Evolutionary conservation across 169 alveolate genomes (phyloP).

Genomic region (Plasmodium vivax): DNA sequence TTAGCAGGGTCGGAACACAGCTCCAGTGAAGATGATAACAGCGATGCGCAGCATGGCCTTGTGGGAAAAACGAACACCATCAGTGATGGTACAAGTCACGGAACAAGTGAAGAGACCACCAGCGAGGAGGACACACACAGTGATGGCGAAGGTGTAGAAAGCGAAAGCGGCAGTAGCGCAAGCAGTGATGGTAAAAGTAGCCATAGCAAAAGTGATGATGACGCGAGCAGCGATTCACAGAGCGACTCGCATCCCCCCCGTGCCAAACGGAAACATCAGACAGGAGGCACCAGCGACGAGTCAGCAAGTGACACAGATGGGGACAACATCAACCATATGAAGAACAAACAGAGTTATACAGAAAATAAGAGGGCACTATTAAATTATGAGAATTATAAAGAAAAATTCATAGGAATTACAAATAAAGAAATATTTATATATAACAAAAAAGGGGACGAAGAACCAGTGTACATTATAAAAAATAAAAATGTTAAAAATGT

Average conservation of each 20-base stretch:
- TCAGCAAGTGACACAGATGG: background rate
- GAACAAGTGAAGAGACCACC: background rate
- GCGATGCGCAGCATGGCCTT: background rate
- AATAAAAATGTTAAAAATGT: slow-evolving; percentile 22
- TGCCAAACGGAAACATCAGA: background rate
- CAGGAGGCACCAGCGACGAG: background rate
- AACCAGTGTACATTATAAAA: slow-evolving; percentile 43
- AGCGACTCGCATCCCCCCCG: background rate
- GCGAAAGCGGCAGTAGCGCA: slow-evolving; percentile 1
- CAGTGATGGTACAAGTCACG: background rate
- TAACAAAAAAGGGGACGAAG: slow-evolving; percentile 53
- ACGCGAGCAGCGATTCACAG: background rate
- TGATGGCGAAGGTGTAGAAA: background rate
- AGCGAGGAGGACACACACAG: background rate
- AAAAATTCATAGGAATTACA: slow-evolving; percentile 71
- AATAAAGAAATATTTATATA: slow-evolving; percentile 45
- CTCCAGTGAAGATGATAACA: background rate
- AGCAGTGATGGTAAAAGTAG: background rate
- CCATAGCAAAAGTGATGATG: background rate
- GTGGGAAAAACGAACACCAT: background rate
- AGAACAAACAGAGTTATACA: slow-evolving; percentile 3
- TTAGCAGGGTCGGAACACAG: background rate
- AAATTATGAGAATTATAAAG: slow-evolving; percentile 56
- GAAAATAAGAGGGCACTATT: background rate
- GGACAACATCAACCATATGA: background rate